phyloP scores from a whole-genome alignment of 306 rosid genomes.

The Cucumis hystrix region DNA sequence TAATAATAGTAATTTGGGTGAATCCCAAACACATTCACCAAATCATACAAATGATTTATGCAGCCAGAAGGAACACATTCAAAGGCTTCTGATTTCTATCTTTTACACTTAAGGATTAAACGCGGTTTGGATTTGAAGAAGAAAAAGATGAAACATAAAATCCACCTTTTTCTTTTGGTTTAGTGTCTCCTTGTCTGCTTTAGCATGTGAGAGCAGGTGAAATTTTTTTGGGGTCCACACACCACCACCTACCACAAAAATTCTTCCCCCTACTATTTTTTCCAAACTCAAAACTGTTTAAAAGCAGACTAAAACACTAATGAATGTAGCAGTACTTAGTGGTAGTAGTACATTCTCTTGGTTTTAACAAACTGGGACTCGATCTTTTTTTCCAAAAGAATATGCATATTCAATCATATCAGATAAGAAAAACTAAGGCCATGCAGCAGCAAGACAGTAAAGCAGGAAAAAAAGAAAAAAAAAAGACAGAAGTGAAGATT shows the following conservation, averaged over 20 bases:
- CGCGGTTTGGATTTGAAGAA: constrained; percentile 45
- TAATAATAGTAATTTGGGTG: neutral
- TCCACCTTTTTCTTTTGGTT: neutral
- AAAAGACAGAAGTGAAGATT: neutral
- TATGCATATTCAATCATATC: neutral
- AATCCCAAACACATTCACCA: neutral
- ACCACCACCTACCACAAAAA: neutral
- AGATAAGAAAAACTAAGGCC: neutral
- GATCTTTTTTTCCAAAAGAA: neutral
- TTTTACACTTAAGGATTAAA: constrained; percentile 10
- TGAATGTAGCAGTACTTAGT: neutral
- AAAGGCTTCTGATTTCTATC: neutral
- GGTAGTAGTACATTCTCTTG: neutral
- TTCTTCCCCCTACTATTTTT: neutral
- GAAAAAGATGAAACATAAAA: neutral
- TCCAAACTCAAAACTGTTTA: neutral
- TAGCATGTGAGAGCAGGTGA: constrained; percentile 9
- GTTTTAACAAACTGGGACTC: neutral
- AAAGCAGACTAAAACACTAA: neutral
- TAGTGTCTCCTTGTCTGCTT: constrained; percentile 1
- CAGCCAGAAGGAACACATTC: neutral
- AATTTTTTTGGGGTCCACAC: neutral
- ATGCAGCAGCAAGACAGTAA: neutral
- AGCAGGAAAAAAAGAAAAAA: neutral
- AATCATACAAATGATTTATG: constrained; percentile 7